Evolutionary conservation across 345 rosid species (phyloP).

Genomic region (Populus alba): DNA sequence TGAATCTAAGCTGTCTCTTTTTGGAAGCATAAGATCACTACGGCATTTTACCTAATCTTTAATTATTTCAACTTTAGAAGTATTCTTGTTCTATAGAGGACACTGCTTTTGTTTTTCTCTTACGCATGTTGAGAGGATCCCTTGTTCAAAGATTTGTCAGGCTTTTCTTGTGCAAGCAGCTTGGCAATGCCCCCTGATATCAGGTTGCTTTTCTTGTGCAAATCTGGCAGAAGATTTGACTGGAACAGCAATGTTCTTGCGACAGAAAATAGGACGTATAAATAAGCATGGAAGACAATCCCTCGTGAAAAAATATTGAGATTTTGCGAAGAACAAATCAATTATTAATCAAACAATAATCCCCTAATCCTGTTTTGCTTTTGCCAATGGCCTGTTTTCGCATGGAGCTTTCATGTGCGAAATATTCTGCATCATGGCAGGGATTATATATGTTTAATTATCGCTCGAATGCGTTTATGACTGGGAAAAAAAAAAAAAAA

Average conservation of each 20-base stretch:
- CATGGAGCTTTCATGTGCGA: background rate
- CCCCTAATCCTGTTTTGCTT: too few relatives aligned
- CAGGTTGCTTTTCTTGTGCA: constrained; percentile 3
- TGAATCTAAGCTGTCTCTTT: constrained; percentile 35
- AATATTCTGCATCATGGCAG: background rate
- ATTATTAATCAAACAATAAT: too few relatives aligned
- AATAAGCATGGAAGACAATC: background rate
- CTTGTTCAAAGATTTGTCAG: constrained; percentile 34
- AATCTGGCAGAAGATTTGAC: constrained; percentile 2
- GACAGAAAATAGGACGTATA: background rate
- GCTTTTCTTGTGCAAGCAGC: constrained; percentile 25
- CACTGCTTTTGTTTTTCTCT: constrained; percentile 17
- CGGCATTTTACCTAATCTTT: constrained; percentile 14
- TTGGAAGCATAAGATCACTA: constrained; percentile 22
- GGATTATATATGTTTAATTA: background rate
- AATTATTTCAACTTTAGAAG: constrained; percentile 1
- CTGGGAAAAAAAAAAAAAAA: background rate
- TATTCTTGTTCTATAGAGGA: constrained; percentile 30
- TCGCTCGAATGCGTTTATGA: background rate
- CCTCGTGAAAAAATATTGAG: background rate
- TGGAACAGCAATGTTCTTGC: background rate
- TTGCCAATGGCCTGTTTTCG: background rate
- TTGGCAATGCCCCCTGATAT: constrained; percentile 17
- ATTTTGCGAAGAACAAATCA: too few relatives aligned
- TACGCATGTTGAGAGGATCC: constrained; percentile 19